Evolutionary conservation across 2,329 filamentous ascomycete species (phyloP), one percentile per base, ranked within the genome.

Genomic region (Tolypocladium endophyticum): DNA sequence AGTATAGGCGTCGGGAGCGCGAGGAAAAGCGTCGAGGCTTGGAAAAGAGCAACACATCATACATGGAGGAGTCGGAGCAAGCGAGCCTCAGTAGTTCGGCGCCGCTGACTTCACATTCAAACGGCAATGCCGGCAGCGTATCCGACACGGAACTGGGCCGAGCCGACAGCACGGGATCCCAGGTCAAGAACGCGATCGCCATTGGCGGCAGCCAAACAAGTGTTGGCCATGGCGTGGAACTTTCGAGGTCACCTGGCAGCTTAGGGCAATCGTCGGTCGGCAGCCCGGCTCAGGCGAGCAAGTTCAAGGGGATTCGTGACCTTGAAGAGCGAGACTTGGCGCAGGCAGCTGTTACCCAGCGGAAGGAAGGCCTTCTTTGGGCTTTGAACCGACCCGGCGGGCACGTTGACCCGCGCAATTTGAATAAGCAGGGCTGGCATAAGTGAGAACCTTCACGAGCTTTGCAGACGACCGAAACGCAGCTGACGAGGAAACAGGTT

Each of bases 401-500:
- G 60, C 94, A 99, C 72, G 92, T 94, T 35, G 95, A 99, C 72
- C 94, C 94, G 12, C 91, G 94, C 66, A 92, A 91, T 23, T 79
- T 99, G 66, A 97, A 97, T 70, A 97, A 97, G 72, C 92, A 96
- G 74, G 92, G 91, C 57, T 99, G 94, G 94, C 94, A 99, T 74
- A 99, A 99, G 90, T 96, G 79, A 77, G 88, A 82, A 56, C 20
- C 18, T 16, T 8, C 8, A 23, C 11, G 5, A 36, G 5, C 14
- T 23, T 18, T 5, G 35, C 9, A 1, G 36, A 25, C 6, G 7
- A 33, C 14, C 4, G 14, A 20, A 33, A 30, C 41, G 33, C 57
- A 6, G 55, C 60, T 61, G 2, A 61, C 52, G 41, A 16, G 28
- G 14, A 4, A 16, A 45, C 67, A 95, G 92, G 70, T 99, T 97